A percentile compares a stretch with the other conserved stretches of the same genome.
phyloP scores from a whole-genome alignment of 352 stramenopile species.

The Pythium volutum region DNA sequence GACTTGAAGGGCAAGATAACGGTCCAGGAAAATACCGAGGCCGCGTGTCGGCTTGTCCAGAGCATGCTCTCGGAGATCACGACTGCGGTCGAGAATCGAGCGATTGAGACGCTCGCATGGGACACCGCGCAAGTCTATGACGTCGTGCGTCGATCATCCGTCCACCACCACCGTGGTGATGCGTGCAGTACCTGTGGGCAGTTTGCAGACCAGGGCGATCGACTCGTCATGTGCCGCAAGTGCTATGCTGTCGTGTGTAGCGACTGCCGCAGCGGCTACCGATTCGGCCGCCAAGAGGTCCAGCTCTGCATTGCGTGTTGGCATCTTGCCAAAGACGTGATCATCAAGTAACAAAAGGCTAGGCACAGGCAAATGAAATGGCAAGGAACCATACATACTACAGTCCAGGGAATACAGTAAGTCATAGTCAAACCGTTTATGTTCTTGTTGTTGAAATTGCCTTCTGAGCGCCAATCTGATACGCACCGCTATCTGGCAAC shows the following conservation, averaged over 20 bases:
- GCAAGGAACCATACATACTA: neutral
- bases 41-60: neutral
- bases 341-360: neutral
- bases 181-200: neutral
- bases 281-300: conserved; percentile 1
- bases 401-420: no score
- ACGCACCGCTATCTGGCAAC: no score
- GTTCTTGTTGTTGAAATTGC: no score
- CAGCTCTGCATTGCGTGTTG: conserved; percentile 7
- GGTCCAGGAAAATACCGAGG: neutral
- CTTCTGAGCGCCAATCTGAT: no score
- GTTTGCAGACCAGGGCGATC: neutral
- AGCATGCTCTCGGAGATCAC: neutral
- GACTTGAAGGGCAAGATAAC: conserved; percentile 7
- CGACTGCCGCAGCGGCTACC: neutral
- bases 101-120: neutral
- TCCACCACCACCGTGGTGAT: neutral
- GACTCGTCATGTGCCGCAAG: conserved; percentile 9
- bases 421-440: no score
- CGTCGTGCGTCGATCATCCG: neutral
- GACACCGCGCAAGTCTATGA: conserved; percentile 3
- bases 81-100: neutral
- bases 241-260: conserved; percentile 8
- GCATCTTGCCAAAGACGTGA: neutral
- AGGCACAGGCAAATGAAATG: neutral